phyloP scores from a whole-genome alignment of 495 filamentous ascomycete species.

The Hypoxylon crocopeplum region DNA sequence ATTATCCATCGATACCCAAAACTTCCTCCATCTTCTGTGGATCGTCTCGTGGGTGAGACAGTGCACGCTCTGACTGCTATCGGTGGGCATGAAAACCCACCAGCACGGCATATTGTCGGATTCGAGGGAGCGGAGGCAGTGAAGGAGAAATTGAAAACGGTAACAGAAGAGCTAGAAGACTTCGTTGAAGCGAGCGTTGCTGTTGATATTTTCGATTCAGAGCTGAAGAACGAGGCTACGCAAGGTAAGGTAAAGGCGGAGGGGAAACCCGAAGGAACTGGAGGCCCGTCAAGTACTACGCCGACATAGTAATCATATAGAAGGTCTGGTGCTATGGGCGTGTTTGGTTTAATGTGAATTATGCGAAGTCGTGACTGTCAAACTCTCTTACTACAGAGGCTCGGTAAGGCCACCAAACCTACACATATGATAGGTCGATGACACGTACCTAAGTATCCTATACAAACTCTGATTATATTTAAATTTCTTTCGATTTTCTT shows the following conservation, averaged over 20 bases:
- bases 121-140: slow-evolving; percentile 87
- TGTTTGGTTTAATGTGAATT: too few relatives aligned
- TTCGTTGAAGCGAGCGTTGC: slow-evolving; percentile 89
- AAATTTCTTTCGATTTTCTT: too few relatives aligned
- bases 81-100: slow-evolving; percentile 93
- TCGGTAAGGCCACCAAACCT: too few relatives aligned
- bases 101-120: slow-evolving; percentile 91
- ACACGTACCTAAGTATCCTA: too few relatives aligned
- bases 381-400: too few relatives aligned
- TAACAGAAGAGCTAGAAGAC: slow-evolving; percentile 94
- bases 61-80: slow-evolving; percentile 90
- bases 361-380: too few relatives aligned
- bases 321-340: too few relatives aligned
- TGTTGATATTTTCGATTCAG: slow-evolving; percentile 74
- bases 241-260: slow-evolving; percentile 42
- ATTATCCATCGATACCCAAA: slow-evolving; percentile 76
- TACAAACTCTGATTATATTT: too few relatives aligned
- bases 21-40: slow-evolving; percentile 67
- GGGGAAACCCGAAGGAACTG: slow-evolving; percentile 24
- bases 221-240: slow-evolving; percentile 54
- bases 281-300: slow-evolving; percentile 15
- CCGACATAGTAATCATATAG: slow-evolving; percentile 13
- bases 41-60: slow-evolving; percentile 82
- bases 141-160: slow-evolving; percentile 95
- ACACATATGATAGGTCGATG: too few relatives aligned